Conservation (phyloP, 805 yeast genomes). For the Wickerhamomyces bovis region DNA sequence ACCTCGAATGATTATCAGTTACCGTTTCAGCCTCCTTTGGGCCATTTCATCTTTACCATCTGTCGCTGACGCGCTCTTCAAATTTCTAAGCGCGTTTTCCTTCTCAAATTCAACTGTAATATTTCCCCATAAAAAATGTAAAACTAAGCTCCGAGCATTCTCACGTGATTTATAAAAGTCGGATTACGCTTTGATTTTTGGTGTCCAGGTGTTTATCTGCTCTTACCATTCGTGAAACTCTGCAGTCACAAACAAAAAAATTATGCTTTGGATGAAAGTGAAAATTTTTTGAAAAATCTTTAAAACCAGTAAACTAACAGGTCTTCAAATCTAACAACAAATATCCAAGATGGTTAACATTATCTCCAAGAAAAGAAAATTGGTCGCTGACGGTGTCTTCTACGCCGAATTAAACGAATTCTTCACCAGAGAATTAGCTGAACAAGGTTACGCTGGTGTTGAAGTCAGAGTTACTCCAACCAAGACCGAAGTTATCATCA, state of each 20-base stretch:
- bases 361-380: conserved; percentile 97
- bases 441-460: conserved; percentile 99
- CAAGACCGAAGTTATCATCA: conserved; percentile 96
- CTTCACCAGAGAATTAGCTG: conserved; percentile 99
- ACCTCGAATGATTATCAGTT: too few species aligned
- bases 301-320: conserved; percentile 1
- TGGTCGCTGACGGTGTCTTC: conserved; percentile 99
- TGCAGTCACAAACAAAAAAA: not conserved
- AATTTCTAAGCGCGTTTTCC: too few species aligned
- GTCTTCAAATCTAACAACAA: not conserved
- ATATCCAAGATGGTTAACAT: conserved; percentile 26
- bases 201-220: not conserved
- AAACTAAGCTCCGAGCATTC: not conserved
- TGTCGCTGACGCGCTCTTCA: too few species aligned
- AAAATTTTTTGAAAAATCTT: not conserved
- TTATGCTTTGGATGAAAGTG: not conserved
- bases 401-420: conserved; percentile 99
- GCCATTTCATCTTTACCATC: too few species aligned
- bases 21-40: too few species aligned
- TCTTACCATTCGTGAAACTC: not conserved
- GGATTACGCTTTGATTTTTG: not conserved
- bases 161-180: not conserved
- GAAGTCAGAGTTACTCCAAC: conserved; percentile 98
- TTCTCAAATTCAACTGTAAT: too few species aligned
- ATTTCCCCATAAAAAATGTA: too few species aligned